A percentile compares a stretch with the other conserved stretches of the same genome.
Conservation (phyloP, 2,329 filamentous ascomycete species). For the Furcasterigmium furcatum region DNA sequence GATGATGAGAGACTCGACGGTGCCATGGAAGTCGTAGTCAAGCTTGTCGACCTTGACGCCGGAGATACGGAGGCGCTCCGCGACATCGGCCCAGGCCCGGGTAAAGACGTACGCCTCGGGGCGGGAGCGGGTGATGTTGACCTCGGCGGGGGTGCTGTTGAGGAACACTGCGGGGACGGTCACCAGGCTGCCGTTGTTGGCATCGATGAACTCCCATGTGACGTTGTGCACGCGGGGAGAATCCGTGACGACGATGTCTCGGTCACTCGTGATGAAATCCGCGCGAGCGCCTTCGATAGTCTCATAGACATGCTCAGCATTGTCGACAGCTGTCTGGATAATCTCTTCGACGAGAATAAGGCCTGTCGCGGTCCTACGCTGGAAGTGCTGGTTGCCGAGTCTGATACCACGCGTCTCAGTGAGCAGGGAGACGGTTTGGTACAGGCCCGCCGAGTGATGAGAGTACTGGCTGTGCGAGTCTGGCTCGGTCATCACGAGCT, state of each 20-base stretch:
- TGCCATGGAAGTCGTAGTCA: constrained; percentile 14
- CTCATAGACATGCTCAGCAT: constrained; percentile 18
- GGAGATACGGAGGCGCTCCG: constrained; percentile 17
- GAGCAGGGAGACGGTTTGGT: constrained; percentile 23
- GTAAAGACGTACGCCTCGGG: constrained; percentile 26
- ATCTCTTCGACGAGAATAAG: constrained; percentile 21
- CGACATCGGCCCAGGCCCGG: constrained; percentile 21
- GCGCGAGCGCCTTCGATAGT: constrained; percentile 19
- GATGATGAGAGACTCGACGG: constrained; percentile 23
- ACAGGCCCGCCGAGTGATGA: constrained; percentile 22
- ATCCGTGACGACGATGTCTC: constrained; percentile 25
- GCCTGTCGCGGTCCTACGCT: constrained; percentile 21
- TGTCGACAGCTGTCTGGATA: constrained; percentile 23
- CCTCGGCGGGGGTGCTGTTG: constrained; percentile 19
- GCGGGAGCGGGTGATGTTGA: constrained; percentile 23
- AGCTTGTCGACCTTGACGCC: constrained; percentile 21
- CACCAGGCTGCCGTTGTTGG: constrained; percentile 19
- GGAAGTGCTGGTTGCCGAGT: constrained; percentile 24
- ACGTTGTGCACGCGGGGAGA: constrained; percentile 13
- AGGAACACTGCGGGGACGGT: constrained; percentile 20
- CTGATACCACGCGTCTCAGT: constrained; percentile 25
- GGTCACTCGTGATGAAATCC: constrained; percentile 19
- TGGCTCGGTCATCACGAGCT: constrained; percentile 18
- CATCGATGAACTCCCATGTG: constrained; percentile 20
- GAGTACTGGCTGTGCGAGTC: constrained; percentile 24